Base-by-base conservation (phyloP, 2,329 filamentous ascomycete species). In the Helminthosporium solani region DNA sequence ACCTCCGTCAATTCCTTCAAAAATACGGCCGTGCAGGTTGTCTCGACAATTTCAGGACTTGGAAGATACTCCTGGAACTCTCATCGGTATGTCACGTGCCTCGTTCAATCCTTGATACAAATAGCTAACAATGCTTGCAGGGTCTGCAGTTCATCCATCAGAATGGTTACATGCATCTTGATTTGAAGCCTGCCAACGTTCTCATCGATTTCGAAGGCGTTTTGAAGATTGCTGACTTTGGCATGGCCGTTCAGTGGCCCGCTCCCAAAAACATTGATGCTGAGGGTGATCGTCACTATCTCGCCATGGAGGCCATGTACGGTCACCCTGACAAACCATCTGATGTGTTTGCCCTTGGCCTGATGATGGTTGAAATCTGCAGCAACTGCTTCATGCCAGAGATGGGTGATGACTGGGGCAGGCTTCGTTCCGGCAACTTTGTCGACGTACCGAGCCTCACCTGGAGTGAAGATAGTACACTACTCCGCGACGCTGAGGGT, bases 31-130 rank as follows among this genome's bases (percentile, higher is more conserved):
- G 86, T 50, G 90, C 88, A 66, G 91, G 90, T 37, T 83, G 92
- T 58, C 74, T 99, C 55, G 94, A 99, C 70, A 94, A 97, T 68
- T 99, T 99, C 73, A 83, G 94, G 51, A 96, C 97, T 70, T 99
- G 94, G 90, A 99, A 99, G 75, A 92, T 97, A 47, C 75, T 97
- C 59, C 81, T 96, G 33, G 94, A 99, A 69, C 73, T 96, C 48
- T 81, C 85, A 61, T 75, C 87, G 77, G 90, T 94, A 81, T 73
- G 86, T 77, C 16, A 16, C 6, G 5, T 11, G 18, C 15, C 33
- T 18, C 31, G 39, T 33, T 38, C 27, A 12, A 15, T 18, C 40
- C 30, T 27, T 7, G 14, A 5, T 20, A 15, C 34, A 18, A 33
- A 43, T 11, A 40, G 43, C 61, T 67, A 57, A 73, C 52, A 38